phyloP scores from a whole-genome alignment of 768 basidiomycete species.

The Lanmaoa rubissima region DNA sequence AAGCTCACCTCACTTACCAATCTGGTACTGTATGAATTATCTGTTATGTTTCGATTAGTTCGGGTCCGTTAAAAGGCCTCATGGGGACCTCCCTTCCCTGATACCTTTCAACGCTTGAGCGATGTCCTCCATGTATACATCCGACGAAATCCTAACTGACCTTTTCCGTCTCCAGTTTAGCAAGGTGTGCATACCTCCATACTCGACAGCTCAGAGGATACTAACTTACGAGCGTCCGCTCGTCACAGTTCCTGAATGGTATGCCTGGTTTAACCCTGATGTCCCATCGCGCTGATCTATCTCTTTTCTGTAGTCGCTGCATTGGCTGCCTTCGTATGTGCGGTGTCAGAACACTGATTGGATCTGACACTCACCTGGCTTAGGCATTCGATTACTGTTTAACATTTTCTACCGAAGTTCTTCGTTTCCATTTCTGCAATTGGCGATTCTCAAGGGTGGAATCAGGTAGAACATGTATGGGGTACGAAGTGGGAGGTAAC shows the following conservation, averaged over 20 bases:
- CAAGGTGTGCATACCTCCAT: conserved; percentile 13
- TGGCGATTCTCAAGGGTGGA: background rate
- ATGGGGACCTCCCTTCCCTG: background rate
- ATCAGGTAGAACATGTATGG: conserved; percentile 26
- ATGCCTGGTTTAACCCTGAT: background rate
- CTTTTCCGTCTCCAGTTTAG: conserved; percentile 19
- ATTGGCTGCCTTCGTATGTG: conserved; percentile 16
- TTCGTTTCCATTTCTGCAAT: background rate
- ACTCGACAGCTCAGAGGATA: background rate
- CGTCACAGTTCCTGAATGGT: conserved; percentile 21
- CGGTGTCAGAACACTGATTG: background rate
- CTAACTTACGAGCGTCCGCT: background rate
- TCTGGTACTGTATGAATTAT: too few relatives aligned
- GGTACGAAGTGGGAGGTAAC: conserved; percentile 23
- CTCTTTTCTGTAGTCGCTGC: conserved; percentile 16
- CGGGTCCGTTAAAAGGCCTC: conserved; percentile 1
- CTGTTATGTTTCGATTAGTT: background rate
- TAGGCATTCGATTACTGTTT: conserved; percentile 25
- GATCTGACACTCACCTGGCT: background rate
- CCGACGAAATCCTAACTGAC: conserved; percentile 5
- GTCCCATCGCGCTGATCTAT: background rate
- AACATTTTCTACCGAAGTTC: conserved; percentile 24
- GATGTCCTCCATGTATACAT: conserved; percentile 7
- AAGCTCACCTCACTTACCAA: too few relatives aligned
- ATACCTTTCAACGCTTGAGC: background rate